Evolutionary conservation across 192 early-diverging fungal genomes (phyloP), one percentile per base, ranked within the genome.

Genomic region (Thoreauomyces humboldtii): DNA sequence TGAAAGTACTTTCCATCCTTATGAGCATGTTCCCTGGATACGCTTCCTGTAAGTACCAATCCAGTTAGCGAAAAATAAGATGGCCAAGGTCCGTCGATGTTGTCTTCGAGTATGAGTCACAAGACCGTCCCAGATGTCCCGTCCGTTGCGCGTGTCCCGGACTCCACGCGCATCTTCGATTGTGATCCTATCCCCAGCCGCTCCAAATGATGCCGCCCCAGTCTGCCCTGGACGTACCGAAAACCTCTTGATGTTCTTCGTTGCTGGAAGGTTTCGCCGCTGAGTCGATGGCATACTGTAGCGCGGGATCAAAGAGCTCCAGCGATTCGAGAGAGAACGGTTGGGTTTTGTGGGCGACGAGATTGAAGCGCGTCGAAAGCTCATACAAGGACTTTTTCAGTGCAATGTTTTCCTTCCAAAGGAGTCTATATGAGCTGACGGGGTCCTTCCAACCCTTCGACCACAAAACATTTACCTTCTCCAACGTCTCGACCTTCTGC

Each of bases 381-480:
- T 94, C 91, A 60, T 86, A 92, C 29, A 94, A 81, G 7, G 84
- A 87, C 67, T 92, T 92, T 54, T 94, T 94, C 21, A 94, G 75
- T 9, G 82, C 79, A 33, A 75, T 80, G 68, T 92, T 94, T 68
- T 94, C 92, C 59, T 88, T 82, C 59, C 87, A 84, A 17, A 86
- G n/a, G n/a, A n/a, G 9, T 41, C 17, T 41, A 41, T 41, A 11
- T 7, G 9, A 17, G 38, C 38, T 7, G 17, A 41, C 38, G 38
- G 9, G 17, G 38, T 41, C 38, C 9, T 17, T 7, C 17, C 38
- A 41, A 41, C 38, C 38, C 38, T 7, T 11, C 29, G 14, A 61
- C 37, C n/a, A 19, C 15, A 44, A 29, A 59, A 7, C 54, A 61
- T 32, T 41, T 33, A 76, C 74, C 68, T 79, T 79, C 38, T 75